Evolutionary conservation across 2,329 filamentous ascomycete species (phyloP), one percentile per base, ranked within the genome.

Genomic region (Colletotrichum melonis): DNA sequence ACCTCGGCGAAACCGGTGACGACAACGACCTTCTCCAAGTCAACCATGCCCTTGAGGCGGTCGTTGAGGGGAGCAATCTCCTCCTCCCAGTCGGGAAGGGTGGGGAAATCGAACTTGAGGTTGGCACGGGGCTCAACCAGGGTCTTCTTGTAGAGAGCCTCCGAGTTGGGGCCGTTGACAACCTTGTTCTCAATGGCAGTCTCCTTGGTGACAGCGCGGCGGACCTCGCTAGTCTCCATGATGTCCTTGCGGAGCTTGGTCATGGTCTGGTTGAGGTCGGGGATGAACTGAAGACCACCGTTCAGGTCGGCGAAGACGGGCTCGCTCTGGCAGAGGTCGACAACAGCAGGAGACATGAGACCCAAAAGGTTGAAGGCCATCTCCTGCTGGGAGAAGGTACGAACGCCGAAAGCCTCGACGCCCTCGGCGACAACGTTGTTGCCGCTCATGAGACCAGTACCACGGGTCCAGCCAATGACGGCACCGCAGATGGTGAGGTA

Each of bases 351-450:
- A 1, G 95, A 94, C 97, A 99, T 98, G 66, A 99, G 90, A 77
- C 97, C 96, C 57, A 99, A 91, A 77, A 99, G 86, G 85, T 99
- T 99, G 89, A 99, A 99, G 19, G 97, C 97, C 97, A 99, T 99
- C 85, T 99, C 97, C 82, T 98, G 95, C 86, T 98, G 97, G 11
- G 96, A 98, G 88, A 99, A 99, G 4, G 97, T 99, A 78, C 97
- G 95, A 30, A 98, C 97, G 79, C 97, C 97, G 77, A 97, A 97
- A 78, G 94, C 94, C 87, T 99, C 97, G 69, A 99, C 95, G 73
- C 96, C 97, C 83, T 98, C 96, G 46, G 97, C 97, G 76, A 98
- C 95, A 78, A 98, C 92, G 84, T 99, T 98, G 89, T 98, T 98
- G 80, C 94, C 95, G 77, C 93, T 94, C 96, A 99, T 99, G 78